Evolutionary conservation across 2,329 filamentous ascomycete species (phyloP).

Genomic region (Paracamarosporium sp.): DNA sequence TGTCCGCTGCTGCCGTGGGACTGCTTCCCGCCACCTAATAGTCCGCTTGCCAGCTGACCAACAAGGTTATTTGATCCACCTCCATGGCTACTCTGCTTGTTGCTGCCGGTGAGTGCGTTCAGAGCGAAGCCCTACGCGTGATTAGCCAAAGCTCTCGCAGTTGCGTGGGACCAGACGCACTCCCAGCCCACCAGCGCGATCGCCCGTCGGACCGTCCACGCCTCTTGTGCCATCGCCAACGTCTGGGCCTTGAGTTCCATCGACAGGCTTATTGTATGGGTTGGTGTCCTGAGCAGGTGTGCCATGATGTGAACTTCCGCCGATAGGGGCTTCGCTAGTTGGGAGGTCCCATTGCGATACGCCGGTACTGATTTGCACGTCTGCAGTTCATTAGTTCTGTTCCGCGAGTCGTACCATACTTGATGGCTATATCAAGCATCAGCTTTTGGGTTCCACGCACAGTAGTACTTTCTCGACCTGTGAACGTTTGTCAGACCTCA

Average conservation of each 20-base stretch:
- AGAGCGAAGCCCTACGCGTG: constrained; percentile 64
- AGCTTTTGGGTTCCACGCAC: too few relatives aligned
- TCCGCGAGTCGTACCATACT: not conserved
- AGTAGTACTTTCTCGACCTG: constrained; percentile 50
- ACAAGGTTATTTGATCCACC: constrained; percentile 47
- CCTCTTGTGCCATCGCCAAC: constrained; percentile 56
- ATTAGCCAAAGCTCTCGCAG: constrained; percentile 27
- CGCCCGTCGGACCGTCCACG: constrained; percentile 60
- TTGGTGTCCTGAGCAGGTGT: constrained; percentile 58
- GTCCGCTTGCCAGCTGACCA: constrained; percentile 63
- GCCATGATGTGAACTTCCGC: constrained; percentile 61
- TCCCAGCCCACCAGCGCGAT: constrained; percentile 65
- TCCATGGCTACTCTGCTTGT: constrained; percentile 40
- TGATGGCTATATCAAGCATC: not conserved
- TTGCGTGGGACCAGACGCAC: constrained; percentile 54
- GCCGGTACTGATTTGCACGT: constrained; percentile 74
- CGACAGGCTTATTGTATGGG: constrained; percentile 65
- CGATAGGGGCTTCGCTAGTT: constrained; percentile 68
- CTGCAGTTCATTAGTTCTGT: constrained; percentile 14
- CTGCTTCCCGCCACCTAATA: constrained; percentile 46
- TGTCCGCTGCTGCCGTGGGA: constrained; percentile 36
- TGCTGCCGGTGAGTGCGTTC: constrained; percentile 59
- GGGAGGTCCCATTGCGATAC: constrained; percentile 78
- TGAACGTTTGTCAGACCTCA: constrained; percentile 23
- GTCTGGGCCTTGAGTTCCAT: constrained; percentile 43